Evolutionary conservation across 306 rosid genomes (phyloP).

Genomic region (Hippophae rhamnoides): DNA sequence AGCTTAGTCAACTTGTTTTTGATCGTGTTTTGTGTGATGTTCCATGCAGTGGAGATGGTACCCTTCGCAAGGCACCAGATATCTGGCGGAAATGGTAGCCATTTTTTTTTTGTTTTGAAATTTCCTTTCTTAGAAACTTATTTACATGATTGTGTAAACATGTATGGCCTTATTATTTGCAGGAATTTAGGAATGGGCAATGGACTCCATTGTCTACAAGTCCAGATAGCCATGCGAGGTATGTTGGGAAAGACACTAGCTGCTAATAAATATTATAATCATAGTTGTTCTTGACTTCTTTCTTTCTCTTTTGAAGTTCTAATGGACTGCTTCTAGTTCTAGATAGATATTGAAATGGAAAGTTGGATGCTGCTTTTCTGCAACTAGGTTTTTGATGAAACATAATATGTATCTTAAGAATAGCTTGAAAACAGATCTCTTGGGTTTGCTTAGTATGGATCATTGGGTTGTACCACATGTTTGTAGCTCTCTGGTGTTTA

Average conservation of each 20-base stretch:
- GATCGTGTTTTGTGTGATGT: slow-evolving; percentile 97
- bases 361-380: too few species aligned
- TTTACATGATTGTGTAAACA: slow-evolving; percentile 10
- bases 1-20: slow-evolving; percentile 51
- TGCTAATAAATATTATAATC: not conserved
- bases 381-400: too few species aligned
- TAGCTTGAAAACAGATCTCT: too few species aligned
- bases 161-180: slow-evolving; percentile 16
- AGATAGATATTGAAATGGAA: too few species aligned
- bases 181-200: slow-evolving; percentile 90
- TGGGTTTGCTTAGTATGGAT: too few species aligned
- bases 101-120: slow-evolving; percentile 11
- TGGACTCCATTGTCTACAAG: slow-evolving; percentile 74
- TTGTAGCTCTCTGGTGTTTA: too few species aligned
- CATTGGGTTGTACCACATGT: not conserved
- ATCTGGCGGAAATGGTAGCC: slow-evolving; percentile 93
- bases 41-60: slow-evolving; percentile 98
- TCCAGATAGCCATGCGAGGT: slow-evolving; percentile 89
- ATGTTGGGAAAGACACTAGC: slow-evolving; percentile 1
- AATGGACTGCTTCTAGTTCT: too few species aligned
- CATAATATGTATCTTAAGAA: too few species aligned
- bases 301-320: slow-evolving; percentile 4
- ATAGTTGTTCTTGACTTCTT: slow-evolving; percentile 2
- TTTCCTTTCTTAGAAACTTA: slow-evolving; percentile 5
- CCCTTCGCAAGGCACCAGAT: slow-evolving; percentile 99